Conservation (phyloP, 176 grass and related monocot genomes). For the Oryza meyeriana region DNA sequence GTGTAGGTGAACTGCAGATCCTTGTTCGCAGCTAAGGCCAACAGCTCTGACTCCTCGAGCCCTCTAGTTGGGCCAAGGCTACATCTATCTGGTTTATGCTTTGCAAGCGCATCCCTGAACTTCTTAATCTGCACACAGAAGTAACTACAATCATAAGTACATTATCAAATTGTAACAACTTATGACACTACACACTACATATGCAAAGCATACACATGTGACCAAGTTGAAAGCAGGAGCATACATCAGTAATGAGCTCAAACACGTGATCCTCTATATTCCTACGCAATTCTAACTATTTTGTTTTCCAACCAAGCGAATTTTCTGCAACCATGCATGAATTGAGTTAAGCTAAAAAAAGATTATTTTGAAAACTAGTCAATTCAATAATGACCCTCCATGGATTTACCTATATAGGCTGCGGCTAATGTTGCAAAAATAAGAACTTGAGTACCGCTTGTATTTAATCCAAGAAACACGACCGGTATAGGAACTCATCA, state of each 20-base stretch:
- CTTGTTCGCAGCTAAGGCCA: conserved; percentile 80
- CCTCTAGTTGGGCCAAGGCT: conserved; percentile 72
- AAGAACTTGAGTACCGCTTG: neutral
- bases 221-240: neutral
- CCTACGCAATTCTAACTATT: too few relatives aligned
- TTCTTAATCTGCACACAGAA: conserved; percentile 80
- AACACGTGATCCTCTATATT: neutral
- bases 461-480: too few relatives aligned
- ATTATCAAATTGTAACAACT: neutral
- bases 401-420: neutral
- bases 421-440: neutral
- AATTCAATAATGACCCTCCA: neutral
- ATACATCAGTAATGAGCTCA: neutral
- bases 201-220: neutral
- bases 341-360: too few relatives aligned
- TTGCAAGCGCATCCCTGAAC: conserved; percentile 86
- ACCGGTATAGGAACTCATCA: too few relatives aligned
- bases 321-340: too few relatives aligned
- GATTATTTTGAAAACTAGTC: too few relatives aligned
- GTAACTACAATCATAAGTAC: neutral
- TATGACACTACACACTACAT: neutral
- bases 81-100: conserved; percentile 84
- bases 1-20: conserved; percentile 78
- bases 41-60: conserved; percentile 67
- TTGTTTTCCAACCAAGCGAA: too few relatives aligned